Conservation (phyloP, 1,139 yeast genomes). For the Blastobotrys capitulatus region DNA sequence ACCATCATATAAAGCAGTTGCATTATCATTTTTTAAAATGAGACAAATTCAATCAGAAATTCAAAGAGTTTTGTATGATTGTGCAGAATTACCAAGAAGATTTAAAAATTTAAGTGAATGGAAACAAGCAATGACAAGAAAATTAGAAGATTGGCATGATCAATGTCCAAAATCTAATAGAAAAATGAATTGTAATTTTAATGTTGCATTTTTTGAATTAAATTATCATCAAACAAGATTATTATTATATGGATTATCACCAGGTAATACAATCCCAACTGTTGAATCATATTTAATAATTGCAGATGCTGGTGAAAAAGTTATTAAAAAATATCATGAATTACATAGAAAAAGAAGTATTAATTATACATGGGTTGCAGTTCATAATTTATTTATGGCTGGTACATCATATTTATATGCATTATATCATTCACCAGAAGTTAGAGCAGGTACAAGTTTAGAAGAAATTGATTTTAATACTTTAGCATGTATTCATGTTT, state of each 20-base stretch:
- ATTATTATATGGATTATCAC: constrained; percentile 71
- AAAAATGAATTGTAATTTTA: constrained; percentile 72
- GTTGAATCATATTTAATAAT: constrained; percentile 51
- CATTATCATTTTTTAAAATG: constrained; percentile 60
- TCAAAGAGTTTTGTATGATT: constrained; percentile 64
- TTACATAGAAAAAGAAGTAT: constrained; percentile 52
- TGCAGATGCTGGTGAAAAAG: constrained; percentile 59
- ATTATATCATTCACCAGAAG: constrained; percentile 58
- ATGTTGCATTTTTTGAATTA: constrained; percentile 59
- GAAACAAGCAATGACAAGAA: constrained; percentile 47
- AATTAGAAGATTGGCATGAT: constrained; percentile 58
- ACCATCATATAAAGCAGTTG: constrained; percentile 62
- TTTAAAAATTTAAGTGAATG: constrained; percentile 53
- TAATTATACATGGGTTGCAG: constrained; percentile 92
- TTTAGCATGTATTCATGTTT: constrained; percentile 52
- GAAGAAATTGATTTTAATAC: constrained; percentile 53
- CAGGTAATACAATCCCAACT: constrained; percentile 54
- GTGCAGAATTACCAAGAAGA: constrained; percentile 61
- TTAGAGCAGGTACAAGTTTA: constrained; percentile 43
- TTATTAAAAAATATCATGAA: constrained; percentile 57
- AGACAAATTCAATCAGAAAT: constrained; percentile 75
- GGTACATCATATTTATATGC: constrained; percentile 80
- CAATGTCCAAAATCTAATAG: constrained; percentile 51
- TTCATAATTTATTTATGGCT: constrained; percentile 82
- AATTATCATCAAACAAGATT: constrained; percentile 75